Evolutionary conservation across 495 filamentous ascomycete genomes (phyloP).

Genomic region (Aspergillus baeticus): DNA sequence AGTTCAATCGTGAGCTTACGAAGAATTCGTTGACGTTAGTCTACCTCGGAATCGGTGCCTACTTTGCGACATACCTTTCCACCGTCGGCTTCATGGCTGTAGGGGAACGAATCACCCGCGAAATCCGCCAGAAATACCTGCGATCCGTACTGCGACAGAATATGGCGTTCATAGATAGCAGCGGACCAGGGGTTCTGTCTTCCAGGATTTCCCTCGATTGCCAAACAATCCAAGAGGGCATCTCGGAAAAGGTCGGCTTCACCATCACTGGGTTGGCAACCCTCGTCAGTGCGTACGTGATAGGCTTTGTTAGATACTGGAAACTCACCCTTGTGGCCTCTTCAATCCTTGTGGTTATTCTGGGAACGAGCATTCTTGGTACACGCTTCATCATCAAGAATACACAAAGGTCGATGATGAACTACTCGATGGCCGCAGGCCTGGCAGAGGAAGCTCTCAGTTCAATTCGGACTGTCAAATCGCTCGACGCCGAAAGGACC

Average conservation of each 20-base stretch:
- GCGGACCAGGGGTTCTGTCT: slow-evolving; percentile 36
- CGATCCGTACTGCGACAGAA: slow-evolving; percentile 39
- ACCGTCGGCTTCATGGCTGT: no score
- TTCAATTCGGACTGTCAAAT: slow-evolving; percentile 15
- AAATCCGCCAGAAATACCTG: slow-evolving; percentile 33
- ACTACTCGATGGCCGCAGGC: not conserved
- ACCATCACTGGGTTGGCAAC: slow-evolving; percentile 29
- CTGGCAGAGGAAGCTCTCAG: slow-evolving; percentile 22
- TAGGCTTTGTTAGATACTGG: slow-evolving; percentile 36
- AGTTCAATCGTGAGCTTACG: no score
- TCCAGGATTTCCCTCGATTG: slow-evolving; percentile 37
- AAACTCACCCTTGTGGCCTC: slow-evolving; percentile 36
- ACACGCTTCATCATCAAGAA: not conserved
- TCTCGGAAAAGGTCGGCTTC: slow-evolving; percentile 36
- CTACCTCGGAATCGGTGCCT: no score
- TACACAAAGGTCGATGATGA: not conserved
- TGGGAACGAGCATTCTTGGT: slow-evolving; percentile 16
- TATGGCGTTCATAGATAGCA: slow-evolving; percentile 39
- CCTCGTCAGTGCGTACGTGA: slow-evolving; percentile 34
- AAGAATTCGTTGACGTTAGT: no score
- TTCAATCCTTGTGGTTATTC: slow-evolving; percentile 26
- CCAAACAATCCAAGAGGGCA: slow-evolving; percentile 43
- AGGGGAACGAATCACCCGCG: slow-evolving; percentile 25
- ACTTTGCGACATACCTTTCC: not conserved
- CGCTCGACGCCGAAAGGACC: slow-evolving; percentile 12